These are phyloP conservation scores for Neovahlkampfia damariscottae DNA, from an alignment of 78 protist genomes.

Conservation along the genomic window DNA sequence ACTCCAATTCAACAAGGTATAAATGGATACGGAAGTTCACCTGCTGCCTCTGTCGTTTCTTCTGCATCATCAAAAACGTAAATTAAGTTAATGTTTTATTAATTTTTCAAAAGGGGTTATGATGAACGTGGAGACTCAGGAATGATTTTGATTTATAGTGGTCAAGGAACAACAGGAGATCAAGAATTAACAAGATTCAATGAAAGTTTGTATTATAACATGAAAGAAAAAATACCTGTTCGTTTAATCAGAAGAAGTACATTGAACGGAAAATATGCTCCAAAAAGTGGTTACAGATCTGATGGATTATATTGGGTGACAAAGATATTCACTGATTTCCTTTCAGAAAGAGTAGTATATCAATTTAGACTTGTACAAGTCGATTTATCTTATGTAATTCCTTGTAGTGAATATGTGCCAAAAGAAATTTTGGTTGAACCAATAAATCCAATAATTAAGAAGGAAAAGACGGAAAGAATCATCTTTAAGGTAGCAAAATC, in stretches of 20 bases:
- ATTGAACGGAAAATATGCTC: neutral
- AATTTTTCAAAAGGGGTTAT: too few relatives aligned
- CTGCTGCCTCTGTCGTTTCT: too few relatives aligned
- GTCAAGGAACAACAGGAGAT: neutral
- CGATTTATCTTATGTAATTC: too few relatives aligned
- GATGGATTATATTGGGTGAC: neutral
- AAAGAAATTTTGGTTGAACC: too few relatives aligned
- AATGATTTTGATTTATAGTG: neutral
- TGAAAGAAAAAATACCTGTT: neutral
- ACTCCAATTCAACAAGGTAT: neutral
- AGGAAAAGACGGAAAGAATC: too few relatives aligned
- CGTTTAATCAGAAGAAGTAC: neutral
- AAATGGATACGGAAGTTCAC: too few relatives aligned
- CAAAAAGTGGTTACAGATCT: neutral
- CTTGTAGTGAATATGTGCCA: too few relatives aligned
- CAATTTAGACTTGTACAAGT: neutral
- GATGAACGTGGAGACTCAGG: neutral
- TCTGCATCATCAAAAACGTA: too few relatives aligned
- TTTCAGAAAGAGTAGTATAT: neutral
- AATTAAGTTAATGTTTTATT: too few relatives aligned
- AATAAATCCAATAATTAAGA: too few relatives aligned
- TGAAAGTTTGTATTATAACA: neutral
- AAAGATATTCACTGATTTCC: neutral
- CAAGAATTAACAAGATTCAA: neutral
- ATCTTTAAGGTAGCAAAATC: too few relatives aligned